phyloP scores from a whole-genome alignment of 2,329 filamentous ascomycete species.

The Bipolaris zeicola region DNA sequence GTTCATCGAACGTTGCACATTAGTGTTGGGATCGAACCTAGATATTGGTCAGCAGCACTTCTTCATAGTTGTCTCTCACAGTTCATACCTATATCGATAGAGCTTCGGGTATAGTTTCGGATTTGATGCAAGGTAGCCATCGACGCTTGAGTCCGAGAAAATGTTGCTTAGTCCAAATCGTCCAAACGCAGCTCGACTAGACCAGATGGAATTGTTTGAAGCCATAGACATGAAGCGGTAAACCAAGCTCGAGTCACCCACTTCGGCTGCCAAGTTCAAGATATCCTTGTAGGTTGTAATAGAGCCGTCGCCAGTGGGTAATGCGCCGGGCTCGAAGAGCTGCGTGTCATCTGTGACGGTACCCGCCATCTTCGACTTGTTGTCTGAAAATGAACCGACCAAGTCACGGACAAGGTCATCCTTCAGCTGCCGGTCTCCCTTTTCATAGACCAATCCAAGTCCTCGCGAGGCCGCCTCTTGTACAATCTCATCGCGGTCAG shows the following conservation, averaged over 20 bases:
- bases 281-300: constrained; percentile 98
- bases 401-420: constrained; percentile 85
- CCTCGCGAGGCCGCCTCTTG: constrained; percentile 94
- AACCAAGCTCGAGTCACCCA: constrained; percentile 92
- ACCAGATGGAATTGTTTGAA: constrained; percentile 95
- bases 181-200: constrained; percentile 93
- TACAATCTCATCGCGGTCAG: constrained; percentile 88
- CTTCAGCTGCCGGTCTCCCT: constrained; percentile 80
- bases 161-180: constrained; percentile 92
- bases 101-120: constrained; percentile 95
- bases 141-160: constrained; percentile 77
- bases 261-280: constrained; percentile 91
- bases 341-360: constrained; percentile 91
- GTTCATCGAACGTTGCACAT: constrained; percentile 94
- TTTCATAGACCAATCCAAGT: constrained; percentile 90
- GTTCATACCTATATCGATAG: constrained; percentile 74
- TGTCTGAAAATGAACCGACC: constrained; percentile 82
- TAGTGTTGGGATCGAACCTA: constrained; percentile 86
- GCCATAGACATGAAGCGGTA: constrained; percentile 99
- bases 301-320: constrained; percentile 88
- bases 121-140: constrained; percentile 74
- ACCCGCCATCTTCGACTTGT: constrained; percentile 68
- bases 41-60: constrained; percentile 19
- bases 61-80: not conserved
- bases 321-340: constrained; percentile 86